These are phyloP conservation scores for Vinca minor DNA, from an alignment of 257 asterid genomes.

Conservation along the genomic window DNA sequence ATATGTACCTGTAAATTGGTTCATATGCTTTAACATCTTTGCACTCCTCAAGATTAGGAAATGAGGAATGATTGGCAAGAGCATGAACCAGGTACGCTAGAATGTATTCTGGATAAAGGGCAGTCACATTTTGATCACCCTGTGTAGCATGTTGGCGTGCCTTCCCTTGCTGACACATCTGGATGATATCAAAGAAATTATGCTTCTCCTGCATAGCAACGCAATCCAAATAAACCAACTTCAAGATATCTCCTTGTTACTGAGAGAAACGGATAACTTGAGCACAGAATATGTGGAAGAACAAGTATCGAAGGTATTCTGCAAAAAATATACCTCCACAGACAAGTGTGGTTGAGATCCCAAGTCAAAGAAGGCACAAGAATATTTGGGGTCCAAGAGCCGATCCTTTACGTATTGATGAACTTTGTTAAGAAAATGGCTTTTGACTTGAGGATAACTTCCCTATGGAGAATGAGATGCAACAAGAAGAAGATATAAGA, in stretches of 20 bases:
- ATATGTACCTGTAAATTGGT: conserved; percentile 75
- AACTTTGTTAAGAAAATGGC: conserved; percentile 59
- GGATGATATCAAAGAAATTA: conserved; percentile 72
- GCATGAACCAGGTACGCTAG: conserved; percentile 88
- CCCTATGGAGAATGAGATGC: conserved; percentile 34
- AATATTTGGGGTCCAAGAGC: conserved; percentile 74
- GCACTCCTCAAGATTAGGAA: conserved; percentile 79
- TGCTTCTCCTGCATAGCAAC: conserved; percentile 60
- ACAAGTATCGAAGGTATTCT: not conserved
- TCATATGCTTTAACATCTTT: conserved; percentile 69
- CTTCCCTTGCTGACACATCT: conserved; percentile 80
- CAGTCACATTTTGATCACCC: conserved; percentile 49
- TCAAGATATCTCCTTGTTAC: not conserved
- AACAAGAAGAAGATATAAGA: not conserved
- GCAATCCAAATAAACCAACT: not conserved
- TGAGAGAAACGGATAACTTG: not conserved
- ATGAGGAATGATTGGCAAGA: conserved; percentile 74
- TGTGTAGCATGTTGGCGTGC: conserved; percentile 57
- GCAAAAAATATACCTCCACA: conserved; percentile 15
- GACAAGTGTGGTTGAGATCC: conserved; percentile 39
- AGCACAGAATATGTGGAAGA: not conserved
- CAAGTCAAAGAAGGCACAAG: conserved; percentile 80
- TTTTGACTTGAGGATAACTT: conserved; percentile 70
- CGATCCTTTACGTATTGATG: conserved; percentile 91
- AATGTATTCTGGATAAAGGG: conserved; percentile 64